phyloP scores from a whole-genome alignment of 2,329 filamentous ascomycete genomes.

The Alternaria triticina region DNA sequence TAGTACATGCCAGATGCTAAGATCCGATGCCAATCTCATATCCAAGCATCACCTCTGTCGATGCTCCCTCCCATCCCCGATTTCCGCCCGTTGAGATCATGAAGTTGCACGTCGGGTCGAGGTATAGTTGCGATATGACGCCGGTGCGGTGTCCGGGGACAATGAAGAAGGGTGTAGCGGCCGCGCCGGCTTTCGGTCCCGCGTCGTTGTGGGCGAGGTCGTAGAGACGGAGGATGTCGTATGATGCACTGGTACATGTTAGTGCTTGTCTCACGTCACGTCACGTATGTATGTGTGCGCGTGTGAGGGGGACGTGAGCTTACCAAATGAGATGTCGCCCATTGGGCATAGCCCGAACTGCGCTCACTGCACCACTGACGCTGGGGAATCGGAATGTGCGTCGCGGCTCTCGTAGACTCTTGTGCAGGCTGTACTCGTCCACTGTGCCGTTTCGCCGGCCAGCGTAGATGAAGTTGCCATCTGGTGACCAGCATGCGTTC shows the following conservation, averaged over 20 bases:
- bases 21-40: slow-evolving; percentile 77
- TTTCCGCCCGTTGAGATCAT: slow-evolving; percentile 94
- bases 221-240: slow-evolving; percentile 92
- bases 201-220: slow-evolving; percentile 71
- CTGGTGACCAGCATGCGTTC: slow-evolving; percentile 93
- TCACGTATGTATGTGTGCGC: background rate
- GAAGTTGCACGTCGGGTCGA: slow-evolving; percentile 86
- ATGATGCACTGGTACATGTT: slow-evolving; percentile 69
- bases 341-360: slow-evolving; percentile 89
- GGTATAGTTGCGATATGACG: slow-evolving; percentile 82
- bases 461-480: slow-evolving; percentile 94
- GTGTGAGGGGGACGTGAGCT: slow-evolving; percentile 27
- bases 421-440: slow-evolving; percentile 90
- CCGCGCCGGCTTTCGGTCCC: slow-evolving; percentile 69
- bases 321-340: slow-evolving; percentile 88
- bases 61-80: slow-evolving; percentile 89
- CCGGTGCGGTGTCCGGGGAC: slow-evolving; percentile 89
- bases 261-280: slow-evolving; percentile 10
- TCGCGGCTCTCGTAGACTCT: slow-evolving; percentile 75
- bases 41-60: slow-evolving; percentile 88
- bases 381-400: slow-evolving; percentile 85
- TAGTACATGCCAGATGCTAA: slow-evolving; percentile 33
- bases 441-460: slow-evolving; percentile 90
- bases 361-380: slow-evolving; percentile 88
- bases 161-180: slow-evolving; percentile 87